Percentiles rank a stretch among this genome's conserved stretches.
These are phyloP conservation scores for Albophoma yamanashiensis DNA, from an alignment of 2,329 filamentous ascomycete genomes.

Conservation along the genomic window DNA sequence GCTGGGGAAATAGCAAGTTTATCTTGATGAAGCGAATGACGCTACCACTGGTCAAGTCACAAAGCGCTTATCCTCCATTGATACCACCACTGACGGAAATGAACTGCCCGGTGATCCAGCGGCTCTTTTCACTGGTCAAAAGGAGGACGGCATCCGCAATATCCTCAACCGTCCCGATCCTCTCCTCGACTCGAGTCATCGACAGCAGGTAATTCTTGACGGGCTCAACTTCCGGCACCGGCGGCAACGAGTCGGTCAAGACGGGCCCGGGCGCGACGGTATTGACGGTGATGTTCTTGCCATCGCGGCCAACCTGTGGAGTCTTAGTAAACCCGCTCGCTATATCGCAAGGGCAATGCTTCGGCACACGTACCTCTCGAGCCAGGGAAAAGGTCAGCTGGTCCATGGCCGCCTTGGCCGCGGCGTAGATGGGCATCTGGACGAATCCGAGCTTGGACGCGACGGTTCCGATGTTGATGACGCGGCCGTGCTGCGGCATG, in stretches of 20 bases:
- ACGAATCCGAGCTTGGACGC: not conserved
- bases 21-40: not conserved
- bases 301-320: not conserved
- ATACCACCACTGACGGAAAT: slow-evolving; percentile 9
- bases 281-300: not conserved
- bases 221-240: not conserved
- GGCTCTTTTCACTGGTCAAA: slow-evolving; percentile 7
- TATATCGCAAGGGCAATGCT: not conserved
- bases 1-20: not conserved
- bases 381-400: not conserved
- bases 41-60: not conserved
- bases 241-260: not conserved
- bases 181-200: not conserved
- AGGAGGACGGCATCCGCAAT: slow-evolving; percentile 2
- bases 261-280: not conserved
- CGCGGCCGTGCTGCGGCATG: not conserved
- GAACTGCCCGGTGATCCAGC: slow-evolving; percentile 10
- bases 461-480: not conserved
- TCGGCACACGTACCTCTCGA: not conserved
- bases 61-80: not conserved
- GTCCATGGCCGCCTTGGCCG: not conserved
- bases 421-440: not conserved
- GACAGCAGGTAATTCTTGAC: not conserved
- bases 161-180: not conserved
- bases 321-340: not conserved